A percentile compares a stretch with the other conserved stretches of the same genome.
Evolutionary conservation across 2,329 filamentous ascomycete genomes (phyloP).

Genomic region (Aspergillus novofumigatus): DNA sequence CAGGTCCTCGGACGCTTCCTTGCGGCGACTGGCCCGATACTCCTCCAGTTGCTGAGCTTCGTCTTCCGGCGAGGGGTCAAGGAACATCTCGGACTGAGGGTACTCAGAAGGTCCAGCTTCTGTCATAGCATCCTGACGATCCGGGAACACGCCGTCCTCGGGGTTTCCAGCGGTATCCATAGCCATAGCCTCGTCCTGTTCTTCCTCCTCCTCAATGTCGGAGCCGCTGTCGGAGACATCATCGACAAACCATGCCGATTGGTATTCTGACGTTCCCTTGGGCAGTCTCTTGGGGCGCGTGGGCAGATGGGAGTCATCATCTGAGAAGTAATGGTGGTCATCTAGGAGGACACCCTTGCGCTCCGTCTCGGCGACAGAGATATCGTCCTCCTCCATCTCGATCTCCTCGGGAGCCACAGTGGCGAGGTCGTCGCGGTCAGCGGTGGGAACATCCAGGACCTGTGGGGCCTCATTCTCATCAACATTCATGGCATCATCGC

Average conservation of each 20-base stretch:
- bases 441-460: constrained; percentile 66
- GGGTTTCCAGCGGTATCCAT: constrained; percentile 60
- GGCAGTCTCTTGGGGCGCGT: constrained; percentile 70
- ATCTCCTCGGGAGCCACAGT: constrained; percentile 83
- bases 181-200: constrained; percentile 46
- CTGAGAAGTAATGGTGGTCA: constrained; percentile 96
- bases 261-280: constrained; percentile 88
- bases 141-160: constrained; percentile 71
- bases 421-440: constrained; percentile 77
- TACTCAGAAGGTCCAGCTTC: constrained; percentile 84
- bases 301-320: constrained; percentile 65
- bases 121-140: constrained; percentile 56
- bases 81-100: constrained; percentile 87
- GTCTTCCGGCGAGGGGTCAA: constrained; percentile 74
- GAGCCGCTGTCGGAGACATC: constrained; percentile 81
- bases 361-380: constrained; percentile 49
- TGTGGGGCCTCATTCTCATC: constrained; percentile 52
- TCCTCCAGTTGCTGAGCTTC: constrained; percentile 77
- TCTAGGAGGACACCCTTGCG: constrained; percentile 89
- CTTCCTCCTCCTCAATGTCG: constrained; percentile 72
- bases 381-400: constrained; percentile 67
- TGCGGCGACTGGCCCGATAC: constrained; percentile 72
- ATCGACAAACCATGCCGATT: constrained; percentile 87
- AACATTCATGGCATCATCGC: constrained; percentile 61
- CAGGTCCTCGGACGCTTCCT: constrained; percentile 81